Percentiles rank a stretch among this genome's conserved stretches.
Evolutionary conservation across 495 filamentous ascomycete species (phyloP).

Genomic region (Penicillium diatomitis): DNA sequence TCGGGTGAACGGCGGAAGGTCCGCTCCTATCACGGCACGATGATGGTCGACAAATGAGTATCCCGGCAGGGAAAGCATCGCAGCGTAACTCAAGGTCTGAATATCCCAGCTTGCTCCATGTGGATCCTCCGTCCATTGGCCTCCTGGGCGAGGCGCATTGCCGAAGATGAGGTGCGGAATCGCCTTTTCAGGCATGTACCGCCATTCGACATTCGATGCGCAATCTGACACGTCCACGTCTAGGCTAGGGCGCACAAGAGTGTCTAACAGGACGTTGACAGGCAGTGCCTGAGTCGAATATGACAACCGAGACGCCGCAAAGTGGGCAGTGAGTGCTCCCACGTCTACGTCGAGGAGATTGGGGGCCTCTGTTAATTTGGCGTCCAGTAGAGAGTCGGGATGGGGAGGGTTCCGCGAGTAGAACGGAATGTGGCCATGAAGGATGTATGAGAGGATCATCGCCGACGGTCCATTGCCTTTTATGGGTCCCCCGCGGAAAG

Average conservation of each 20-base stretch:
- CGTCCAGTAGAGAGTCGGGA: slow-evolving; percentile 51
- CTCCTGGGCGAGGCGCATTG: slow-evolving; percentile 43
- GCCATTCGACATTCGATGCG: slow-evolving; percentile 49
- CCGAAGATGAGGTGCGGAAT: slow-evolving; percentile 53
- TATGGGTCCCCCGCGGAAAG: not conserved
- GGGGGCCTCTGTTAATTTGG: slow-evolving; percentile 38
- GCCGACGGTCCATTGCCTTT: slow-evolving; percentile 57
- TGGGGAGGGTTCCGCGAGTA: slow-evolving; percentile 47
- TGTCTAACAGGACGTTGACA: slow-evolving; percentile 56
- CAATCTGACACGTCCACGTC: slow-evolving; percentile 46
- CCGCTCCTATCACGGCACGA: slow-evolving; percentile 27
- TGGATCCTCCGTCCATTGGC: slow-evolving; percentile 56
- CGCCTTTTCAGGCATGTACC: slow-evolving; percentile 38
- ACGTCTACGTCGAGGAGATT: slow-evolving; percentile 40
- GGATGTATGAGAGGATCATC: slow-evolving; percentile 58
- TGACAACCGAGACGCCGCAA: slow-evolving; percentile 49
- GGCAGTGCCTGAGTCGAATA: slow-evolving; percentile 61
- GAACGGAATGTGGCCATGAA: slow-evolving; percentile 55
- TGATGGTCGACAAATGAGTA: slow-evolving; percentile 53
- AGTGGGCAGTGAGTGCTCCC: slow-evolving; percentile 47
- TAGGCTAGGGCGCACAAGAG: slow-evolving; percentile 53
- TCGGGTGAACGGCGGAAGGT: slow-evolving; percentile 45
- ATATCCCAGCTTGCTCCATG: slow-evolving; percentile 47
- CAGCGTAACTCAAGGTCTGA: slow-evolving; percentile 54
- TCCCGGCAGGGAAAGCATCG: slow-evolving; percentile 55